A percentile compares a stretch with the other conserved stretches of the same genome.
These are phyloP conservation scores for Calonectria hawksworthii DNA, from an alignment of 2,329 filamentous ascomycete genomes.

Conservation along the genomic window DNA sequence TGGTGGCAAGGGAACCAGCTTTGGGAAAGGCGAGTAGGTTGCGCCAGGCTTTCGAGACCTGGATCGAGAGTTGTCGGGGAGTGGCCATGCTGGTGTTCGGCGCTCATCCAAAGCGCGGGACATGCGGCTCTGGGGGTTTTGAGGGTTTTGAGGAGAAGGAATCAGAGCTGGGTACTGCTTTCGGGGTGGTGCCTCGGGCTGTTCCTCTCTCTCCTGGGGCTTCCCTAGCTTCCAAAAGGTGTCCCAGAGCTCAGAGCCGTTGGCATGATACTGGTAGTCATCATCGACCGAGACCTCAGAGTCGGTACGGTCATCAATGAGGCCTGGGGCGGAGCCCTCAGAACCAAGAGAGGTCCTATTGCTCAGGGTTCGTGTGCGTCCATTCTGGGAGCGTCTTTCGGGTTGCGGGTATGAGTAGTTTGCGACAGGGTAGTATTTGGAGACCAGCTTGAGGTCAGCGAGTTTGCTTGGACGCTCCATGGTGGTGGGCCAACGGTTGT, in stretches of 20 bases:
- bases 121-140: too few relatives aligned
- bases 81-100: constrained; percentile 45
- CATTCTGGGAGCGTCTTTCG: constrained; percentile 37
- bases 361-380: constrained; percentile 41
- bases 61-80: constrained; percentile 39
- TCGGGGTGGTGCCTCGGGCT: constrained; percentile 31
- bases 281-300: constrained; percentile 66
- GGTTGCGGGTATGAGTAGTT: constrained; percentile 58
- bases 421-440: constrained; percentile 56
- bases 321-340: constrained; percentile 60
- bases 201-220: constrained; percentile 28
- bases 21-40: constrained; percentile 60
- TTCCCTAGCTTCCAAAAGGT: constrained; percentile 59
- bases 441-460: constrained; percentile 55
- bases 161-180: constrained; percentile 52
- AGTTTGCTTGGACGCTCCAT: constrained; percentile 56
- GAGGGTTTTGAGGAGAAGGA: constrained; percentile 48
- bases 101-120: constrained; percentile 40
- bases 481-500: constrained; percentile 42
- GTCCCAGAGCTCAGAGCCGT: constrained; percentile 64
- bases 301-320: constrained; percentile 65
- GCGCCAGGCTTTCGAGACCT: constrained; percentile 43
- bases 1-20: constrained; percentile 52
- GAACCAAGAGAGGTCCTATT: constrained; percentile 62
- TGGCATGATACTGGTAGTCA: constrained; percentile 62